phyloP scores from a whole-genome alignment of 2,329 filamentous ascomycete genomes.

The Periglandula ipomoeae region DNA sequence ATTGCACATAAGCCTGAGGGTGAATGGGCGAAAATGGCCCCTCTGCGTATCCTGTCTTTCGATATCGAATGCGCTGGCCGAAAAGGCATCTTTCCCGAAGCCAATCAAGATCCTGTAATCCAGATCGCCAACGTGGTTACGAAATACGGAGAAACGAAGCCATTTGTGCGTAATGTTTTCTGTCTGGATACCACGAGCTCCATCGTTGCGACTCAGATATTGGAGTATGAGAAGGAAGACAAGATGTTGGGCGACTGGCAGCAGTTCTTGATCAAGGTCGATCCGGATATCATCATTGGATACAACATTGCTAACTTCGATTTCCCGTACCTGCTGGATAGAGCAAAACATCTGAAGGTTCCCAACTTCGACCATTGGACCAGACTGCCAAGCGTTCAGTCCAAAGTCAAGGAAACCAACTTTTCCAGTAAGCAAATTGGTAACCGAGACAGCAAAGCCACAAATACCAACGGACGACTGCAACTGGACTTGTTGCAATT shows the following conservation, averaged over 20 bases:
- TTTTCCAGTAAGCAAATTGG: slow-evolving; percentile 99
- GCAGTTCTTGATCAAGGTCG: slow-evolving; percentile 79
- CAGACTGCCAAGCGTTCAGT: slow-evolving; percentile 61
- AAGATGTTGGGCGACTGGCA: slow-evolving; percentile 92
- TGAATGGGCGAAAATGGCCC: slow-evolving; percentile 97
- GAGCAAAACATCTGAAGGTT: slow-evolving; percentile 77
- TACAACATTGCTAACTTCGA: slow-evolving; percentile 99
- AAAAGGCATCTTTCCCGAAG: slow-evolving; percentile 94
- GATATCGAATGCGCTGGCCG: slow-evolving; percentile 98
- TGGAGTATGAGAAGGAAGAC: slow-evolving; percentile 72
- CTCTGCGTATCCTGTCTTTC: slow-evolving; percentile 84
- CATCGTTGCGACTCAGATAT: slow-evolving; percentile 89
- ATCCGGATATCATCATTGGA: slow-evolving; percentile 95
- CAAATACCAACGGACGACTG: slow-evolving; percentile 87
- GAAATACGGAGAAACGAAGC: slow-evolving; percentile 87
- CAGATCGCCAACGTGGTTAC: slow-evolving; percentile 97
- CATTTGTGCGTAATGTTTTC: slow-evolving; percentile 94
- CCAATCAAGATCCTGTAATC: slow-evolving; percentile 86
- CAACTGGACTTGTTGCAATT: slow-evolving; percentile 93
- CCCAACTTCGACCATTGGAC: slow-evolving; percentile 79
- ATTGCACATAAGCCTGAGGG: slow-evolving; percentile 82
- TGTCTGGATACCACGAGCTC: slow-evolving; percentile 85
- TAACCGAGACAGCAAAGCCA: slow-evolving; percentile 85
- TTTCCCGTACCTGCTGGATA: slow-evolving; percentile 88
- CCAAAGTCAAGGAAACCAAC: slow-evolving; percentile 67